Evolutionary conservation across 805 yeast species (phyloP), one percentile per base, ranked within the genome.

Genomic region (Wilhelminamyces savonicus): DNA sequence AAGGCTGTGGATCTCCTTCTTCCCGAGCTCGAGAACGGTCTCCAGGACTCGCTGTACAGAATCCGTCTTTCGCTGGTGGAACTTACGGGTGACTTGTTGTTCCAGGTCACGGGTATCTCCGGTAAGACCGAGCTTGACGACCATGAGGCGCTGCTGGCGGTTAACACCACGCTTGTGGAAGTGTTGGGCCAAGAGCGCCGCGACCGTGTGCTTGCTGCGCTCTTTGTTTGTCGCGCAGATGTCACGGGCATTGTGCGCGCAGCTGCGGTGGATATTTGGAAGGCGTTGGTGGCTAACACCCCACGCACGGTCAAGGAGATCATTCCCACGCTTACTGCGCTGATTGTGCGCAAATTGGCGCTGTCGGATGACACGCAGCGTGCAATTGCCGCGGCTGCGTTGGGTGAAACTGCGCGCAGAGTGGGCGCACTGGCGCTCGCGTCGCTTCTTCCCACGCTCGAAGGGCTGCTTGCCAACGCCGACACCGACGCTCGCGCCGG

Each of bases 211-310:
- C 65, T 92, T 44, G 74, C 97, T 1, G 68, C 88, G n/a, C 65
- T 92, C 43, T 92, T 87, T 56, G 78, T 92, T 20, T 88, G 97
- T 56, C 87, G 98, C 56, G 84, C 95, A 10, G 99, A 92, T 64
- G 74, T 78, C 23, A 74, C 92, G 22, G 85, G 85, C 43, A 69
- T 78, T 41, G 99, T 92, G 16, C 78, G 98, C 46, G 77, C 77
- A 41, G 83, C 94, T 16, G 79, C 97, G 9, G 76, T 85, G 36
- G 96, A 92, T 46, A 86, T 92, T 27, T 92, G 99, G 99, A 88
- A 88, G 61, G 86, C 95, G 0, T 67, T 92, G 50, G 97, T 92
- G 29, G 83, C 95, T 27, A 92, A 92, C 54, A 92, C 98, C 14
- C 97, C 98, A 24, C 78, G 83, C 50, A 84, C 95, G 3, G 82